Conservation (phyloP, 768 basidiomycete species). For the Russula lepida region DNA sequence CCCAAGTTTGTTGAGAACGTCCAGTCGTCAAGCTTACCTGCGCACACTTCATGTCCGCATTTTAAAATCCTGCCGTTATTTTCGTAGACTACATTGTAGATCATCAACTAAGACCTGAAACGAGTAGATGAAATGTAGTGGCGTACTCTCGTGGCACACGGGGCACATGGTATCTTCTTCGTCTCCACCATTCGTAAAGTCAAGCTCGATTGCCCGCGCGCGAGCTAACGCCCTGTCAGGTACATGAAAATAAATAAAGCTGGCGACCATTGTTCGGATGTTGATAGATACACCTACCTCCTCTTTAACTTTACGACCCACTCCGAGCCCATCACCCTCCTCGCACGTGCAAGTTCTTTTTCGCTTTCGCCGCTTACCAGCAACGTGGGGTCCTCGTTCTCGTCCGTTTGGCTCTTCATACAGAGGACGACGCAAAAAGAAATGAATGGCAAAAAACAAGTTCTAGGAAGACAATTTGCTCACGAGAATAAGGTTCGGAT, state of each 20-base stretch:
- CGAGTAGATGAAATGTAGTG: neutral
- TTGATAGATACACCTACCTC: neutral
- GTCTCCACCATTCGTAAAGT: slow-evolving; percentile 42
- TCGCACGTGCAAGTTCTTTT: slow-evolving; percentile 50
- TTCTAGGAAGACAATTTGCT: slow-evolving; percentile 20
- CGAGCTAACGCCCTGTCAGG: slow-evolving; percentile 38
- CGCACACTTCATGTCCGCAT: slow-evolving; percentile 64
- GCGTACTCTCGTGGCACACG: slow-evolving; percentile 56
- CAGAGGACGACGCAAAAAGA: neutral
- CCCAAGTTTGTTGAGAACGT: neutral
- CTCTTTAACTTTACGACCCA: slow-evolving; percentile 27
- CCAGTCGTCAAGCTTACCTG: slow-evolving; percentile 31
- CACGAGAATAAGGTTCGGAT: slow-evolving; percentile 63
- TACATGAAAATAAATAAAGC: slow-evolving; percentile 29
- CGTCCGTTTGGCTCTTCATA: slow-evolving; percentile 35
- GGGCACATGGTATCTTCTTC: slow-evolving; percentile 47
- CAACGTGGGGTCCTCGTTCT: slow-evolving; percentile 43
- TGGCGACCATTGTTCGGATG: neutral
- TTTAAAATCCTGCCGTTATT: slow-evolving; percentile 50
- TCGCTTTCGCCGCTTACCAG: slow-evolving; percentile 41
- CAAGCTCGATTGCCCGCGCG: slow-evolving; percentile 37
- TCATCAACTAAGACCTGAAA: neutral
- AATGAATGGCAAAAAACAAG: neutral
- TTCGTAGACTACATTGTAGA: slow-evolving; percentile 35
- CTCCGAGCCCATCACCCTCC: slow-evolving; percentile 36